Percentiles rank a stretch among this genome's conserved stretches.
phyloP scores from a whole-genome alignment of 2,329 filamentous ascomycete genomes.

The Rutstroemia sp. region DNA sequence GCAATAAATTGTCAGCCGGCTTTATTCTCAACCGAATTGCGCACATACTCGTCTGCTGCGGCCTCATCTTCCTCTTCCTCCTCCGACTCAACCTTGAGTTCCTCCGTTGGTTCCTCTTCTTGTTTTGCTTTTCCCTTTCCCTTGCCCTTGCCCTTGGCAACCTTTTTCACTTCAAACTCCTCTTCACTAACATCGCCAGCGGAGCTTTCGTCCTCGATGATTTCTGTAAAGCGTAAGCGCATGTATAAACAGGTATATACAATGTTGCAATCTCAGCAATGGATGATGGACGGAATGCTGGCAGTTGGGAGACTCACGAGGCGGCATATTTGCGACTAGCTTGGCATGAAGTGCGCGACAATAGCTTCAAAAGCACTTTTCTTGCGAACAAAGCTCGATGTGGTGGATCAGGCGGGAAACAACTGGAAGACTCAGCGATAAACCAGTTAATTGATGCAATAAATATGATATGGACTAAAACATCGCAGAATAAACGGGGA shows the following conservation, averaged over 20 bases:
- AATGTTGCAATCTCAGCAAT: background rate
- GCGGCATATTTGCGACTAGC: slow-evolving; percentile 21
- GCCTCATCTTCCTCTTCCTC: slow-evolving; percentile 31
- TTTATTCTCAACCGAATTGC: slow-evolving; percentile 17
- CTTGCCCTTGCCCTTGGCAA: slow-evolving; percentile 6
- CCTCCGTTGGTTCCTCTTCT: slow-evolving; percentile 16
- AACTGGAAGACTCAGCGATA: too few species aligned
- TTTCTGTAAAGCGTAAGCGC: slow-evolving; percentile 22
- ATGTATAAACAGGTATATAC: slow-evolving; percentile 1
- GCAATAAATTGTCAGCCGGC: slow-evolving; percentile 9
- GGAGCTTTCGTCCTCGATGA: slow-evolving; percentile 28
- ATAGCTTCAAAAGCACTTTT: background rate
- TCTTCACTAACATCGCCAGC: slow-evolving; percentile 29
- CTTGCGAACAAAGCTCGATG: background rate
- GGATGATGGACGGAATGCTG: background rate
- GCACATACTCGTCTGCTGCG: slow-evolving; percentile 36
- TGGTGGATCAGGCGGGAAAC: background rate
- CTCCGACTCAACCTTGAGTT: slow-evolving; percentile 22
- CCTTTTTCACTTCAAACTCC: background rate
- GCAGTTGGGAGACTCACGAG: slow-evolving; percentile 24
- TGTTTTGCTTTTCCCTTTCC: slow-evolving; percentile 20
- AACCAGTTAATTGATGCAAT: too few species aligned
- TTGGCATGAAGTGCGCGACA: background rate
- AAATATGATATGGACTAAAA: too few species aligned
- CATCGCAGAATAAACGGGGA: too few species aligned